Evolutionary conservation across 495 filamentous ascomycete genomes (phyloP), one percentile per base, ranked within the genome.

Genomic region (Tuber brumale): DNA sequence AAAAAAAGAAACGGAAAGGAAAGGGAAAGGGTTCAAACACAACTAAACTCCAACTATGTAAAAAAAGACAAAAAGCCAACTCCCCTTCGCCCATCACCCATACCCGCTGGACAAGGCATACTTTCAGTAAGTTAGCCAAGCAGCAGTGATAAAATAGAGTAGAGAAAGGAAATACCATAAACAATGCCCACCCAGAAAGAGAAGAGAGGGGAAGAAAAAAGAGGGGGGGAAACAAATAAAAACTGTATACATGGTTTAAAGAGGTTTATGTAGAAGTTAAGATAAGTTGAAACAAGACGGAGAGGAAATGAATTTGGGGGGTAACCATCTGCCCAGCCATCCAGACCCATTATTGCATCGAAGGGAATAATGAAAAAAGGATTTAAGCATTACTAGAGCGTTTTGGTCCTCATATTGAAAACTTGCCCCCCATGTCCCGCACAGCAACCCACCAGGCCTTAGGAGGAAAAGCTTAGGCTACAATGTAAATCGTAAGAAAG

Each of bases 231-330:
- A 43, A 27, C 23, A 75, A 42, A 43, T n/a, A 39, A 39, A 35
- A 75, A 75, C 44, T 75, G 73, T 75, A 21, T 75, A 75, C 73
- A 75, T 14, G 27, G 42, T 44, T 69, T 27, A 37, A 72, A 75
- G 31, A 70, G 21, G 70, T 72, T 41, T 41, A 71, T 71, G 23
- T 41, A 45, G 43, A 71, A 42, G 39, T n/a, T 45, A 18, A 39
- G 8, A 16, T 18, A 70, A 45, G 69, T 75, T 45, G n/a, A 21
- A 73, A 75, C 31, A 45, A 48, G 43, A 75, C 27, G 46, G 31
- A 35, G 70, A 75, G n/a, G 31, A 74, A 37, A 70, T 27, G 41
- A 4, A n/a, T 37, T 21, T n/a, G 39, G 35, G 35, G 35, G 57
- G 27, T 35, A 66, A 35, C 27, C 57, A 35, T 35, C 57, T 5